These are phyloP conservation scores for Trichophyton benhamiae DNA, from an alignment of 2,329 filamentous ascomycete species.

Conservation along the genomic window DNA sequence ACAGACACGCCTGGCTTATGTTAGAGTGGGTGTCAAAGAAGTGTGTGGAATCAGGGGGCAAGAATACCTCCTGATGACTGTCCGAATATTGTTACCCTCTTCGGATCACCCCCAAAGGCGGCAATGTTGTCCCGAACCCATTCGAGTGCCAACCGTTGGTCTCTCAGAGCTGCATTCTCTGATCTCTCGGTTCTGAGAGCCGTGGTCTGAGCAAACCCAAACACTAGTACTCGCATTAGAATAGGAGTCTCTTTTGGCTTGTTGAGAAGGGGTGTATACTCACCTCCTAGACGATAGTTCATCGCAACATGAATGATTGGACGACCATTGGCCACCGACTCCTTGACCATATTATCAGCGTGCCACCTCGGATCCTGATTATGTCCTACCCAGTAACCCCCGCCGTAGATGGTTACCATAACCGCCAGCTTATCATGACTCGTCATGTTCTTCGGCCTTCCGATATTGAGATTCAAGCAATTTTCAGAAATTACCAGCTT, in stretches of 20 bases:
- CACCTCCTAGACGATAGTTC: constrained; percentile 61
- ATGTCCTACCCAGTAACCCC: constrained; percentile 2
- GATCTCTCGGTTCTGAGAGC: constrained; percentile 56
- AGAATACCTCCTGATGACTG: constrained; percentile 47
- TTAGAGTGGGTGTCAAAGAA: background rate
- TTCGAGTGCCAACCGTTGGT: constrained; percentile 46
- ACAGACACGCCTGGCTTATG: constrained; percentile 29
- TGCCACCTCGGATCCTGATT: constrained; percentile 14
- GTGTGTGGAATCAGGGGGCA: background rate
- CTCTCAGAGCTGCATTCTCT: constrained; percentile 48
- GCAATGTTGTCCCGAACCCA: constrained; percentile 46
- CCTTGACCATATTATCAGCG: constrained; percentile 21
- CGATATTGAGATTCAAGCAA: constrained; percentile 50
- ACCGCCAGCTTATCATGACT: constrained; percentile 48
- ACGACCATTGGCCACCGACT: constrained; percentile 40
- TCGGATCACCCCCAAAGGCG: constrained; percentile 44
- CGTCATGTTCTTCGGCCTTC: constrained; percentile 46
- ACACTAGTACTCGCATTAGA: constrained; percentile 24
- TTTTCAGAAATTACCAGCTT: constrained; percentile 38
- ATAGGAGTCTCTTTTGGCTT: background rate
- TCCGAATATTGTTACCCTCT: constrained; percentile 67
- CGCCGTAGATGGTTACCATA: constrained; percentile 57
- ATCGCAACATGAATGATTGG: constrained; percentile 64
- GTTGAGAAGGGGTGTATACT: background rate
- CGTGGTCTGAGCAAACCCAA: constrained; percentile 59